Evolutionary conservation across 495 filamentous ascomycete genomes (phyloP).

Genomic region (Pyrenula aspistea): DNA sequence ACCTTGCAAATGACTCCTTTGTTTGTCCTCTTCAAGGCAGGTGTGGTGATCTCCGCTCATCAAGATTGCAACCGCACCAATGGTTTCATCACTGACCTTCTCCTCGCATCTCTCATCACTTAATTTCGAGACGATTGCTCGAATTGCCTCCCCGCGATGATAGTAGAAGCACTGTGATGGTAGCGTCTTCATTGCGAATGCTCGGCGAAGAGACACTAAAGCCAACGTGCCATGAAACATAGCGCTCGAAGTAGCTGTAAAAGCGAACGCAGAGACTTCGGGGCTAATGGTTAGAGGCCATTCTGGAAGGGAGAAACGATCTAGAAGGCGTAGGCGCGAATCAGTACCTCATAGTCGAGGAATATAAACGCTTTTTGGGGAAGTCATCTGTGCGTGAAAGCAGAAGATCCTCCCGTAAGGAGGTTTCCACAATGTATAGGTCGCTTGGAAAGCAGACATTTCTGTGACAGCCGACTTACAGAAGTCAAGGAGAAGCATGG

Average conservation of each 20-base stretch:
- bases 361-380: too few relatives aligned
- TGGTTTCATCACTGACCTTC: background rate
- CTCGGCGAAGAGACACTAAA: background rate
- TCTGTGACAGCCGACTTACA: too few relatives aligned
- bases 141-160: background rate
- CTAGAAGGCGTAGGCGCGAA: too few relatives aligned
- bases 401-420: too few relatives aligned
- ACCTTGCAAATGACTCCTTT: background rate
- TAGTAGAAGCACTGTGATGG: background rate
- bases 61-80: background rate
- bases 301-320: background rate
- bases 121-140: background rate
- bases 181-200: background rate
- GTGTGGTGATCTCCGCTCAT: background rate
- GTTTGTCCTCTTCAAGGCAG: background rate
- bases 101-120: background rate
- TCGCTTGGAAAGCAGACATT: too few relatives aligned
- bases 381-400: too few relatives aligned
- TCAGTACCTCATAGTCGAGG: too few relatives aligned
- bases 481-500: background rate
- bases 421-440: too few relatives aligned
- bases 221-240: background rate
- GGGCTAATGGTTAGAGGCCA: background rate
- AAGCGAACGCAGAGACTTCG: background rate
- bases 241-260: background rate